These are phyloP conservation scores for Gymnopus androsaceus DNA, from an alignment of 1,284 basidiomycete genomes.

Conservation along the genomic window DNA sequence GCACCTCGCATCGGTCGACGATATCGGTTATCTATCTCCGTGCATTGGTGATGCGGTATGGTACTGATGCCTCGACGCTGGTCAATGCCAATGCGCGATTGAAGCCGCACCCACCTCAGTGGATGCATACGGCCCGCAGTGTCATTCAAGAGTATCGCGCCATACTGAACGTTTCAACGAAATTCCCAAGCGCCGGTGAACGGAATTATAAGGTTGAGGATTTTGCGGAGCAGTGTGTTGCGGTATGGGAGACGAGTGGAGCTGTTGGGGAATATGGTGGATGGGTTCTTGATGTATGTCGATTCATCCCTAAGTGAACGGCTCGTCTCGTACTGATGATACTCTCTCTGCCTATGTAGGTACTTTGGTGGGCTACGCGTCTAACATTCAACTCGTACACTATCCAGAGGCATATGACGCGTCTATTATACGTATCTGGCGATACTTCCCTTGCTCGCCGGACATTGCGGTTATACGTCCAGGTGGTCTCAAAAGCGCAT, in stretches of 20 bases:
- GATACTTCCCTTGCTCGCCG: conserved; percentile 72
- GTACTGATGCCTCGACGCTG: conserved; percentile 24
- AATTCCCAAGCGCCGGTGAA: conserved; percentile 85
- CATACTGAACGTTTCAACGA: conserved; percentile 66
- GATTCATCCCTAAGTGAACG: background rate
- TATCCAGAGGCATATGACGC: conserved; percentile 81
- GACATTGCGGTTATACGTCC: conserved; percentile 80
- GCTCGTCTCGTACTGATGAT: background rate
- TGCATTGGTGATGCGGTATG: conserved; percentile 60
- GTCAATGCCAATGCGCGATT: conserved; percentile 11
- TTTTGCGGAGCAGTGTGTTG: conserved; percentile 82
- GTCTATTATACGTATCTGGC: conserved; percentile 66
- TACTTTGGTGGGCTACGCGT: conserved; percentile 89
- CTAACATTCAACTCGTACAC: conserved; percentile 90
- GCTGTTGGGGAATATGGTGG: conserved; percentile 57
- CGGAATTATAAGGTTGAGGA: conserved; percentile 80
- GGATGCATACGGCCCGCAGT: conserved; percentile 66
- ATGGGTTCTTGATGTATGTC: conserved; percentile 75
- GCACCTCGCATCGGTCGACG: conserved; percentile 70
- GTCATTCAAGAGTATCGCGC: conserved; percentile 71
- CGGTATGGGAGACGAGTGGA: conserved; percentile 78
- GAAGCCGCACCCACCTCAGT: conserved; percentile 50
- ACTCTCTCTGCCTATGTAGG: conserved; percentile 39
- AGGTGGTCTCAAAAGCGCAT: conserved; percentile 78
- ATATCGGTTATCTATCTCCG: conserved; percentile 73